A percentile compares a stretch with the other conserved stretches of the same genome.
Evolutionary conservation across 495 filamentous ascomycete species (phyloP).

Genomic region (Aspergillus diversus): DNA sequence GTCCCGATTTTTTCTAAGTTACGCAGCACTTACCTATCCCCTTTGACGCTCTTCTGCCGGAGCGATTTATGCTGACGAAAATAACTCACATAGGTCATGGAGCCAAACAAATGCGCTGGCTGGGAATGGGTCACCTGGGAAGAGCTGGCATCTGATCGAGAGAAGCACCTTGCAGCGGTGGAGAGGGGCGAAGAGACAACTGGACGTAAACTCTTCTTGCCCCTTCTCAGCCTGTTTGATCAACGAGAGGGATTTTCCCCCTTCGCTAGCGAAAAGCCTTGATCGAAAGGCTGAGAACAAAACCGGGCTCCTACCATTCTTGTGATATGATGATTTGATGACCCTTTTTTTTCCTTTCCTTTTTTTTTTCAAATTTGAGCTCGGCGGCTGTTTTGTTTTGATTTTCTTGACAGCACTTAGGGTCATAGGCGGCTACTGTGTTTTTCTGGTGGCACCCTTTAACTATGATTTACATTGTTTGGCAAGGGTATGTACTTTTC

Average conservation of each 20-base stretch:
- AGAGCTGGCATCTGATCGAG: constrained; percentile 5
- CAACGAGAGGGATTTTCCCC: constrained; percentile 19
- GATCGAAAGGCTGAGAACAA: not conserved
- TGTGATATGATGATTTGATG: not conserved
- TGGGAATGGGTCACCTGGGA: constrained; percentile 27
- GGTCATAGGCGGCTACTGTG: not conserved
- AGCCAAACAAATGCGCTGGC: constrained; percentile 21
- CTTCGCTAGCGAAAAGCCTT: not conserved
- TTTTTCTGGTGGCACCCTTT: not conserved
- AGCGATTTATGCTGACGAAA: not conserved
- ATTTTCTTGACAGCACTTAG: not conserved
- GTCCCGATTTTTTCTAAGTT: not conserved
- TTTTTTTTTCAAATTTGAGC: too few relatives aligned
- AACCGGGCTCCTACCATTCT: not conserved
- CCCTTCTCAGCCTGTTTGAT: constrained; percentile 20
- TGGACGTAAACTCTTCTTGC: constrained; percentile 21
- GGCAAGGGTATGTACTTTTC: not conserved
- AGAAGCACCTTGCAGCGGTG: constrained; percentile 14
- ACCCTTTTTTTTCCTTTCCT: not conserved
- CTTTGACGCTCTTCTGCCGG: not conserved
- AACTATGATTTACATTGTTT: not conserved
- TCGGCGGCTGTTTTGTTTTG: not conserved
- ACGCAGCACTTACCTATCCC: not conserved
- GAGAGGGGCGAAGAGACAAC: not conserved
- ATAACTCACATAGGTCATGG: constrained; percentile 14